These are phyloP conservation scores for Neonectria sp. DNA, from an alignment of 2,329 filamentous ascomycete genomes.

Conservation along the genomic window DNA sequence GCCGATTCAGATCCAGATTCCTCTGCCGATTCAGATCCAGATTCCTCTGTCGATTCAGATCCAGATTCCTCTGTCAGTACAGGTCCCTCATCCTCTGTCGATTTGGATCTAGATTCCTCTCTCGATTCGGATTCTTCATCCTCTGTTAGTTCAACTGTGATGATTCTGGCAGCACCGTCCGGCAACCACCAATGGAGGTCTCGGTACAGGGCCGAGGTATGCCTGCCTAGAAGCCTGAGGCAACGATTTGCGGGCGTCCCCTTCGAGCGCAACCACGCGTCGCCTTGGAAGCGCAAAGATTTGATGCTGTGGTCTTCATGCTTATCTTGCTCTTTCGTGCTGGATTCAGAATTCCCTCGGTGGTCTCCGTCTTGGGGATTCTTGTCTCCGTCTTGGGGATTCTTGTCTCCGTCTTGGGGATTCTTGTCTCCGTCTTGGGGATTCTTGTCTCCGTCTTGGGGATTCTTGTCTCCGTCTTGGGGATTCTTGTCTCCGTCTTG, in stretches of 20 bases:
- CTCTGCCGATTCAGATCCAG: too few relatives aligned
- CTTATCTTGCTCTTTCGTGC: slow-evolving; percentile 8
- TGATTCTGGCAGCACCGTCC: slow-evolving; percentile 19
- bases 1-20: too few relatives aligned
- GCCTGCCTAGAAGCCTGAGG: slow-evolving; percentile 34
- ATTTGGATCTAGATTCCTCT: too few relatives aligned
- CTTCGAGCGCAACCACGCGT: slow-evolving; percentile 36
- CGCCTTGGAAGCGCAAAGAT: not conserved
- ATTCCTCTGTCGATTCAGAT: too few relatives aligned
- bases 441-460: slow-evolving; percentile 2
- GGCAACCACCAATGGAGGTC: slow-evolving; percentile 40
- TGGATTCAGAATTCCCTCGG: slow-evolving; percentile 6
- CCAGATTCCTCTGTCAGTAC: too few relatives aligned
- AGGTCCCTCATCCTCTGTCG: too few relatives aligned
- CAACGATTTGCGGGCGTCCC: slow-evolving; percentile 13
- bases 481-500: not conserved
- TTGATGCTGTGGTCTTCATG: not conserved
- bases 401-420: not conserved
- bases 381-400: not conserved
- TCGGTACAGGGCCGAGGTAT: slow-evolving; percentile 22
- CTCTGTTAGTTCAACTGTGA: not conserved
- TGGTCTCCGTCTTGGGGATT: slow-evolving; percentile 9
- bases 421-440: slow-evolving; percentile 1
- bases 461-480: not conserved
- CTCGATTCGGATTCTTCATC: too few relatives aligned